Base-by-base conservation (phyloP, 768 basidiomycete genomes). In the Agaricus sinodeliciosus region DNA sequence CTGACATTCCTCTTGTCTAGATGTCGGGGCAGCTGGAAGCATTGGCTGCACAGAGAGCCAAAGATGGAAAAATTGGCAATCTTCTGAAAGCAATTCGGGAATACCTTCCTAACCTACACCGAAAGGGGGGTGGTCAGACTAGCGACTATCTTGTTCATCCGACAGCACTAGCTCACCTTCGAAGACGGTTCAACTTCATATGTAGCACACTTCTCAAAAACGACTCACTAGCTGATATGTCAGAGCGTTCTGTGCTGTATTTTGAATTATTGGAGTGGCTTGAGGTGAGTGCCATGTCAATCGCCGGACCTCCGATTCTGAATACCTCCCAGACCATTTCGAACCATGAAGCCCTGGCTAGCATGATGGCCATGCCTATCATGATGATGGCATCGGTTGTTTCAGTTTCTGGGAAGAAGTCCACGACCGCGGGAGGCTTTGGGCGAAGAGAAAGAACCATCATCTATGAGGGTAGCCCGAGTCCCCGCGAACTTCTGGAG, bases 331-430 rank as follows among this genome's bases (percentile, higher is more conserved):
- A 96, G 94, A 92, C 90, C 0, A 87, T 97, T 43, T 94, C 93
- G 5, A 85, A 85, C 59, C 94, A 96, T 57, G 94, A 95, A 73
- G 87, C 91, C 4, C 69, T 96, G 37, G 91, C 91, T 13, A 90
- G 88, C 56, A 94, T 94, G 87, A 90, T 95, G 82, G 92, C 90
- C 1, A 95, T 94, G 91, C 92, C 93, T 5, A 91, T 90, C 63
- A 94, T 94, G 92, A 82, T 84, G n/a, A 79, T 82, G 16, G 73
- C 77, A 4, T 85, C 85, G 16, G 77, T 82, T 48, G 87, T 86
- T 63, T 71, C 76, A 5, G 70, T 82, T n/a, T 72, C 73, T 3
- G 71, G 80, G n/a, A 84, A 79, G 72, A 80, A 75, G 59, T 63
- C 69, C 6, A 62, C 70, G 18, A 61, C 69, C 3, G 73, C 68